Conservation (phyloP, 805 yeast genomes). For the Limtongia smithiae region DNA sequence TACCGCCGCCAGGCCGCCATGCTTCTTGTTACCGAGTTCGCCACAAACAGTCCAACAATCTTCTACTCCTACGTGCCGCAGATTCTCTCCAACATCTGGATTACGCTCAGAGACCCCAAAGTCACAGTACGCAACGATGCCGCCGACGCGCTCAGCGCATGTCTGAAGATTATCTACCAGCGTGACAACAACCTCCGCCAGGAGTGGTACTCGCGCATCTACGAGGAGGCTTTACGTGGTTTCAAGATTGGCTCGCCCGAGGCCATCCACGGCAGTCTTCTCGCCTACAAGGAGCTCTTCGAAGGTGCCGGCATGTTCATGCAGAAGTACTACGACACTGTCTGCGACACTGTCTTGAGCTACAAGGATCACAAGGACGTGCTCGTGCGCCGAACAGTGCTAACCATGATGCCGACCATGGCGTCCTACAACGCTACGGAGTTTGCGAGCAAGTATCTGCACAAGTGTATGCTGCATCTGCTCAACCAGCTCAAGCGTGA, state of each 20-base stretch:
- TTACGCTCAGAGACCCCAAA: conserved; percentile 77
- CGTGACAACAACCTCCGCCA: conserved; percentile 68
- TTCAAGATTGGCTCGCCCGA: conserved; percentile 52
- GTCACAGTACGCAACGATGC: conserved; percentile 74
- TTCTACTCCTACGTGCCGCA: conserved; percentile 73
- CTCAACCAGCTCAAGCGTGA: conserved; percentile 72
- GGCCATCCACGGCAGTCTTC: conserved; percentile 78
- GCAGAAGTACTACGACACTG: conserved; percentile 65
- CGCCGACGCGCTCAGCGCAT: conserved; percentile 71
- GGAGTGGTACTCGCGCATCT: conserved; percentile 69
- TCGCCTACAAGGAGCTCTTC: conserved; percentile 77
- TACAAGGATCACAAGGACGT: conserved; percentile 75
- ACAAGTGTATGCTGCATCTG: conserved; percentile 71
- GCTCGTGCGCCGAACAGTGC: conserved; percentile 78
- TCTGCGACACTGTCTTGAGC: conserved; percentile 67
- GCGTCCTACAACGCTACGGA: conserved; percentile 72
- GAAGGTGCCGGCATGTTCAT: conserved; percentile 68
- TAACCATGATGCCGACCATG: conserved; percentile 74
- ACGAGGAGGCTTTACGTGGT: conserved; percentile 63
- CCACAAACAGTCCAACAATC: conserved; percentile 80
- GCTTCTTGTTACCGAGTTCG: conserved; percentile 74
- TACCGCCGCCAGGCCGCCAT: conserved; percentile 84
- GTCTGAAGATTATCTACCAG: conserved; percentile 73
- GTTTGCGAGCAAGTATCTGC: conserved; percentile 78
- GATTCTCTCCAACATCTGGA: conserved; percentile 80